A percentile compares a stretch with the other conserved stretches of the same genome.
Evolutionary conservation across 495 filamentous ascomycete genomes (phyloP).

Genomic region (Penicillium riverlandense): DNA sequence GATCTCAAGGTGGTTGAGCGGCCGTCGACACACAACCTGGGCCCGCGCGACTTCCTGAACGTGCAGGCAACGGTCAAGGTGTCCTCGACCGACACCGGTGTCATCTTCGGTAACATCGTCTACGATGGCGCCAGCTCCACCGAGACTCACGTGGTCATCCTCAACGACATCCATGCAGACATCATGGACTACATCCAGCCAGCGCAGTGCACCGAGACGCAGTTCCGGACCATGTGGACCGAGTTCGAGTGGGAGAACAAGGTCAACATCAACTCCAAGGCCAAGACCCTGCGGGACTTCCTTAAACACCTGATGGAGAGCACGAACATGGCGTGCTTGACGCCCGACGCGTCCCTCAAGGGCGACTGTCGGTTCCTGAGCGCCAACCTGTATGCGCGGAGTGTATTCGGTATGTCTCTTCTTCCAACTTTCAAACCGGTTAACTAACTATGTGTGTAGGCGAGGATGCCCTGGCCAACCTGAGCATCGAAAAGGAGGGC

Average conservation of each 20-base stretch:
- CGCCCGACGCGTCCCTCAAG: conserved; percentile 91
- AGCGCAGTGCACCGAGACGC: conserved; percentile 91
- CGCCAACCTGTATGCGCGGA: conserved; percentile 94
- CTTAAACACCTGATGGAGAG: conserved; percentile 90
- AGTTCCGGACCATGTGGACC: conserved; percentile 99
- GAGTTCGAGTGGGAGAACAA: conserved; percentile 99
- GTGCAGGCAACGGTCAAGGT: conserved; percentile 99
- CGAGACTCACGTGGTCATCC: conserved; percentile 94
- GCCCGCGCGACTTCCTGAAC: conserved; percentile 92
- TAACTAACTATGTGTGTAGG: conserved; percentile 49
- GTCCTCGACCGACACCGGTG: conserved; percentile 94
- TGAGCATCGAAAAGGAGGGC: conserved; percentile 97
- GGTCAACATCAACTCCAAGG: conserved; percentile 98
- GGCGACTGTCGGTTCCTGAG: conserved; percentile 98
- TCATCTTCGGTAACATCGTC: conserved; percentile 98
- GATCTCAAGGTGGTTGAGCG: conserved; percentile 98
- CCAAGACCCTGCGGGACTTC: conserved; percentile 87
- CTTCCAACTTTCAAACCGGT: conserved; percentile 3
- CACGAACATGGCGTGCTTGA: conserved; percentile 98
- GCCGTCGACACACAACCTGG: conserved; percentile 91
- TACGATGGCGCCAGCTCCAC: conserved; percentile 95
- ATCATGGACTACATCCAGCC: conserved; percentile 99
- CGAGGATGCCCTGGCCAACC: conserved; percentile 95
- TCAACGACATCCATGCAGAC: conserved; percentile 98
- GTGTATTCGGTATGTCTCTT: conserved; percentile 83